Evolutionary conservation across 2,329 filamentous ascomycete genomes (phyloP).

Genomic region (Macroventuria anomochaeta): DNA sequence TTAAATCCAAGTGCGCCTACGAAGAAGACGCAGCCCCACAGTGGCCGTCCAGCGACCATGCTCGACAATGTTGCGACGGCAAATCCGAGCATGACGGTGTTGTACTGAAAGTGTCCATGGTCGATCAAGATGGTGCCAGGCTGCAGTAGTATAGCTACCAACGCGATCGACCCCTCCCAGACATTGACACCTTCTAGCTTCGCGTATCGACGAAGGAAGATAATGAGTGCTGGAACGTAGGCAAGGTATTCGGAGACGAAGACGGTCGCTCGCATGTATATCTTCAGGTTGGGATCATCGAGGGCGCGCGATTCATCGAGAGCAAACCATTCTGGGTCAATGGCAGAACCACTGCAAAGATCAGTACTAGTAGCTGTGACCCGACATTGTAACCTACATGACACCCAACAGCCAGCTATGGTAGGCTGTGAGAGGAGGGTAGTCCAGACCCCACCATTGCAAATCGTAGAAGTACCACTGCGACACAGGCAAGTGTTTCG

Average conservation of each 20-base stretch:
- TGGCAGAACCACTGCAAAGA: slow-evolving; percentile 66
- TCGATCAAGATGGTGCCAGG: slow-evolving; percentile 90
- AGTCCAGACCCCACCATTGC: slow-evolving; percentile 97
- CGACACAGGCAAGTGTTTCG: slow-evolving; percentile 83
- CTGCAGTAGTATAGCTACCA: slow-evolving; percentile 91
- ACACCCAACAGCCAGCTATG: slow-evolving; percentile 95
- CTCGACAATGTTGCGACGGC: slow-evolving; percentile 86
- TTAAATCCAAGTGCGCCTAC: slow-evolving; percentile 95
- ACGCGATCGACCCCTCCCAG: slow-evolving; percentile 83
- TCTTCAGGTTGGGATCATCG: slow-evolving; percentile 80
- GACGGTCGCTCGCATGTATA: slow-evolving; percentile 95
- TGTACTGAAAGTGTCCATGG: slow-evolving; percentile 97
- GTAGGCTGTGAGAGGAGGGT: slow-evolving; percentile 95
- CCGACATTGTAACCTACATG: slow-evolving; percentile 59
- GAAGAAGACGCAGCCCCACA: slow-evolving; percentile 94
- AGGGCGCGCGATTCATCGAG: slow-evolving; percentile 81
- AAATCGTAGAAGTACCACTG: slow-evolving; percentile 99
- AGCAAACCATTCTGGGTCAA: slow-evolving; percentile 87
- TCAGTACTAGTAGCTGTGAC: slow-evolving; percentile 15
- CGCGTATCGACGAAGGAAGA: slow-evolving; percentile 84
- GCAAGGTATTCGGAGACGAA: slow-evolving; percentile 88
- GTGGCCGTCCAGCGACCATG: slow-evolving; percentile 80
- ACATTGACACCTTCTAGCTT: slow-evolving; percentile 76
- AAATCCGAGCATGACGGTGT: slow-evolving; percentile 96
- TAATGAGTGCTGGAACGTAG: slow-evolving; percentile 83